Conservation (phyloP, 202 grass and related monocot species). For the Schoenoplectus tabernaemontani region DNA sequence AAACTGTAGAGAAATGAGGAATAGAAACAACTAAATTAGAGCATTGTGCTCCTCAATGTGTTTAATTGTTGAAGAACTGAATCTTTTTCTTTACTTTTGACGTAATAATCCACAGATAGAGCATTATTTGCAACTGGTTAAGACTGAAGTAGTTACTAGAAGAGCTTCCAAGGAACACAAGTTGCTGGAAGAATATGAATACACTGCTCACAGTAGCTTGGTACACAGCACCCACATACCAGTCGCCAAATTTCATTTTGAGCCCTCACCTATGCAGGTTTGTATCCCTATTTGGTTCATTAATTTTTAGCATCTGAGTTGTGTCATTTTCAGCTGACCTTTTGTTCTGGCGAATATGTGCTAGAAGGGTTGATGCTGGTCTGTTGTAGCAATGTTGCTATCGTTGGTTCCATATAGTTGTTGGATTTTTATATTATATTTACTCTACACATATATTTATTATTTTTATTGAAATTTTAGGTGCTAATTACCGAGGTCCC, state of each 20-base stretch:
- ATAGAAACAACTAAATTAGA: neutral
- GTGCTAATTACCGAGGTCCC: slow-evolving; percentile 87
- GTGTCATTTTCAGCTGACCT: neutral
- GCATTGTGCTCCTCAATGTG: neutral
- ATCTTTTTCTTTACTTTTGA: slow-evolving; percentile 2
- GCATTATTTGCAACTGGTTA: slow-evolving; percentile 96
- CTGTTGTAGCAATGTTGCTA: neutral
- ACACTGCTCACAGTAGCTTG: slow-evolving; percentile 93
- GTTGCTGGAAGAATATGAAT: slow-evolving; percentile 95
- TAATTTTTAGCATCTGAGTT: neutral
- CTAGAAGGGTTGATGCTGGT: neutral
- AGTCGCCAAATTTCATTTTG: slow-evolving; percentile 88
- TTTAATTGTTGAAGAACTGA: neutral
- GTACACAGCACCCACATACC: slow-evolving; percentile 57
- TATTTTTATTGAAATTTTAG: slow-evolving; percentile 34
- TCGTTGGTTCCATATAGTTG: no score
- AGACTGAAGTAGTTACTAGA: slow-evolving; percentile 47
- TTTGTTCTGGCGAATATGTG: neutral
- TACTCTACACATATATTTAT: neutral
- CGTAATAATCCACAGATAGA: slow-evolving; percentile 65
- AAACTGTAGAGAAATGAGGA: no score
- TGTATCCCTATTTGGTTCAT: neutral
- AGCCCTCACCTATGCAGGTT: slow-evolving; percentile 95
- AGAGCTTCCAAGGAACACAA: slow-evolving; percentile 51
- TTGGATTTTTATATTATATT: no score